Base-by-base conservation (phyloP, 2,329 filamentous ascomycete genomes). In the Zalaria sp. region DNA sequence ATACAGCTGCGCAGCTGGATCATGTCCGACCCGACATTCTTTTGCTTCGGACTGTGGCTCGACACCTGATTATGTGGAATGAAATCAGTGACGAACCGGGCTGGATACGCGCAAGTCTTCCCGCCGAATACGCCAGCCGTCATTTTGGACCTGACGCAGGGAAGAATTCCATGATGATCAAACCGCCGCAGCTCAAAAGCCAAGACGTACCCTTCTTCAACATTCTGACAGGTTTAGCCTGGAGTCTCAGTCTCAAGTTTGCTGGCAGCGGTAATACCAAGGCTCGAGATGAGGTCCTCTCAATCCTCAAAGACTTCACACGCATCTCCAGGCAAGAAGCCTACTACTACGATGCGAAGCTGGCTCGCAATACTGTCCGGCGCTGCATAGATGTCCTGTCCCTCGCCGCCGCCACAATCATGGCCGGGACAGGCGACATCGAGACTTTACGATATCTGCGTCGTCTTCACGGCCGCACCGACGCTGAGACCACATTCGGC, bases 351-450 rank as follows among this genome's bases (percentile, higher is more conserved):
- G 93, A 98, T 55, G 79, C 83, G 35, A 86, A 84, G 53, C 72
- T 95, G 10, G 78, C 89, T 2, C 74, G 85, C 29, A 81, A 83
- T 41, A 89, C 88, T 5, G 80, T 88, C 2, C 75, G 86, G 32
- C 93, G 93, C 67, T 96, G 91, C 54, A 85, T 95, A 53, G 88
- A 96, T 55, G 70, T 93, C 2, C 64, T 95, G 7, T 85, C 85
- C 1, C 67, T 98, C 4, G 82, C 87, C 4, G 77, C 78, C 25
- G 80, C 91, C 0, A 85, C 83, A 2, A 85, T 96, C 40, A 96
- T 96, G 89, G 87, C 93, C 4, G 91, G 91, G 27, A 94, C 87
- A 0, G 91, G 93, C 34, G 93, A 98, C 55, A 67, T 98, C 18
- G 65, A 75, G 2, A 79, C 94, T 1, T 82, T 96, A 52, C 80